Evolutionary conservation across 2,329 filamentous ascomycete species (phyloP), one percentile per base, ranked within the genome.

Genomic region (Tolypocladium ophioglossoides): DNA sequence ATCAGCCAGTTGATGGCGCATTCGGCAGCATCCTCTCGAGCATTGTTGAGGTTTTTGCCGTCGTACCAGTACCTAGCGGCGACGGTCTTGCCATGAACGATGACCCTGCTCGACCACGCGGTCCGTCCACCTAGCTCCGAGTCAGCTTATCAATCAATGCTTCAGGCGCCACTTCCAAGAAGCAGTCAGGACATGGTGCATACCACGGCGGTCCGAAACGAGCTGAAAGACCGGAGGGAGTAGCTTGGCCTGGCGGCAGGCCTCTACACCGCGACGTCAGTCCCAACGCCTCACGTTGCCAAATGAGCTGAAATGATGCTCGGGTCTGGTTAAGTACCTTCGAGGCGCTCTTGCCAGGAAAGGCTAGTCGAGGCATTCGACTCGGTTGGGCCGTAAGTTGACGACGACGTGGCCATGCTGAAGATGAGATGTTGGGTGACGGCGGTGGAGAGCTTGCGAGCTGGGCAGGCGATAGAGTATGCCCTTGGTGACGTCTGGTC

Each of bases 11-110:
- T 79, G 57, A 87, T 70, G 30, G 90, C 90, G 57, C 87, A 80
- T 71, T 96, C 89, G 59, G 91, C 90, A n/a, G 89, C 91, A 68
- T 96, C 91, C 70, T 96, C 91, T 71, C 83, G 86, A 55, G 90
- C 90, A 65, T 95, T 95, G 75, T 91, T 83, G 69, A 92, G 78
- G 66, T 89, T 90, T 67, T 89, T 84, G 57, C 90, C 90, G 69
- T 95, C 91, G 72, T 95, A 96, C 89, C 89, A 96, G 72, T 84
- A 95, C 58, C 89, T 82, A 49, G 90, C 90, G n/a, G 78, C 68
- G 63, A 89, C 78, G 49, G 73, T 78, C 51, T 78, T 73, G 53
- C 84, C 85, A 62, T 81, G 76, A 55, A 95, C 80, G n/a, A 77
- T 83, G 55, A 95, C 89, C 56, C 79, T 80, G 74, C 86, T 87